These are phyloP conservation scores for Pyrenula massariospora DNA, from an alignment of 495 filamentous ascomycete species.

Conservation along the genomic window DNA sequence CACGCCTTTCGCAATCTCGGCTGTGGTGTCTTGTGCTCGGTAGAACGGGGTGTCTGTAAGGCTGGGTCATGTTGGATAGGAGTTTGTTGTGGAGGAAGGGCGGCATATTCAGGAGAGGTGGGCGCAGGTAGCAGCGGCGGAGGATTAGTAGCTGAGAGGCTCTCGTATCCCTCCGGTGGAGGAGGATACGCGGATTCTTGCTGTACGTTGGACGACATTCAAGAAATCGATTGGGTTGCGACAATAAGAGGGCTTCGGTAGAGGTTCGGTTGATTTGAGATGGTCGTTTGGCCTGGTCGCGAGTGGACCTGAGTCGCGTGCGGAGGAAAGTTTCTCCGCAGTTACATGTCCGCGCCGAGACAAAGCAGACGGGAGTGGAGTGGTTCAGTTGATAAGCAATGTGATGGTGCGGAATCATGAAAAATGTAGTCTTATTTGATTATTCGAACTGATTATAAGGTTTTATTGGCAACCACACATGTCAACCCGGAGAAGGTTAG, in stretches of 20 bases:
- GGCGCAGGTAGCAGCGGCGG: not conserved
- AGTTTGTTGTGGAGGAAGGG: not conserved
- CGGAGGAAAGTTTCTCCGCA: too few relatives aligned
- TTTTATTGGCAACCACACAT: too few relatives aligned
- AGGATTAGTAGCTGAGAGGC: not conserved
- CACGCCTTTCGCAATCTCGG: constrained; percentile 64
- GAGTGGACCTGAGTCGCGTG: too few relatives aligned
- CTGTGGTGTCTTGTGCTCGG: constrained; percentile 5
- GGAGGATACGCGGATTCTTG: not conserved
- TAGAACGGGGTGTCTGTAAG: not conserved
- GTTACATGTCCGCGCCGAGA: too few relatives aligned
- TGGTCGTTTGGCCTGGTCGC: too few relatives aligned
- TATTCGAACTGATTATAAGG: too few relatives aligned
- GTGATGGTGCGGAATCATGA: too few relatives aligned
- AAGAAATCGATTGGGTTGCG: not conserved
- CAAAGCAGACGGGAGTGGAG: too few relatives aligned
- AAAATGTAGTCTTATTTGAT: too few relatives aligned
- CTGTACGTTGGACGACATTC: not conserved
- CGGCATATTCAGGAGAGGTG: not conserved
- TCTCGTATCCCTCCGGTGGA: not conserved
- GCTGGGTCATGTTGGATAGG: not conserved
- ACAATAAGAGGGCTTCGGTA: not conserved
- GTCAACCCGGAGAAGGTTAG: too few relatives aligned
- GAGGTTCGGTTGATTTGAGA: not conserved
- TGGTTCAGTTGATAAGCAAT: too few relatives aligned